Evolutionary conservation across 116 monocot genomes (phyloP).

Genomic region (Cymodocea nodosa): DNA sequence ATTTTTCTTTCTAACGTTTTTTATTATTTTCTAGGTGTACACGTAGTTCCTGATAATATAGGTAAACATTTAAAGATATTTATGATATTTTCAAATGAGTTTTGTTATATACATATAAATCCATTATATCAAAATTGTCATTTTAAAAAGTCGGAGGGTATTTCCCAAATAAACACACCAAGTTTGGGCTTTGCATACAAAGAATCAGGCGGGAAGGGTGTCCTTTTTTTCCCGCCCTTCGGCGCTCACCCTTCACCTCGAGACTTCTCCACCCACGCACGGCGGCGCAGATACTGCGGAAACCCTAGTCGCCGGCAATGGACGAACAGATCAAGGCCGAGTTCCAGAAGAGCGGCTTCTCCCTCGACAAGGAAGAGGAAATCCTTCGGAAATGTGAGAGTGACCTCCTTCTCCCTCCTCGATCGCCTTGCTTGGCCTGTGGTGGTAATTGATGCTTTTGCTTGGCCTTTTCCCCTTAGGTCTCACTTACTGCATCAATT

Average conservation of each 20-base stretch:
- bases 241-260: conserved; percentile 4
- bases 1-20: no score
- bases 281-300: not conserved
- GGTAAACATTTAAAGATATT: no score
- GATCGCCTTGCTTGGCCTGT: not conserved
- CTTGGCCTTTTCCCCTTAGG: conserved; percentile 15
- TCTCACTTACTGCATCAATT: conserved; percentile 84
- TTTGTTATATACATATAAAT: no score
- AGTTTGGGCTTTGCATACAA: not conserved
- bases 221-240: conserved; percentile 2
- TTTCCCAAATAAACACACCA: no score
- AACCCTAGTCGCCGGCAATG: conserved; percentile 28
- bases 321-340: conserved; percentile 77
- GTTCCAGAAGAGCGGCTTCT: conserved; percentile 76
- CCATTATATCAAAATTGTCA: no score
- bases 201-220: conserved; percentile 1
- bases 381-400: conserved; percentile 64
- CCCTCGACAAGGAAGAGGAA: conserved; percentile 35
- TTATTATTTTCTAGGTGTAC: no score
- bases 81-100: no score
- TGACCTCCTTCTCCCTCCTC: not conserved
- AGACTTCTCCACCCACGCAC: not conserved
- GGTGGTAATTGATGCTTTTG: not conserved
- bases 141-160: not conserved
- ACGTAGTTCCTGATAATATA: no score